Percentiles rank a stretch among this genome's conserved stretches.
Conservation (phyloP, 2,329 filamentous ascomycete genomes). For the Teratosphaeria nubilosa region DNA sequence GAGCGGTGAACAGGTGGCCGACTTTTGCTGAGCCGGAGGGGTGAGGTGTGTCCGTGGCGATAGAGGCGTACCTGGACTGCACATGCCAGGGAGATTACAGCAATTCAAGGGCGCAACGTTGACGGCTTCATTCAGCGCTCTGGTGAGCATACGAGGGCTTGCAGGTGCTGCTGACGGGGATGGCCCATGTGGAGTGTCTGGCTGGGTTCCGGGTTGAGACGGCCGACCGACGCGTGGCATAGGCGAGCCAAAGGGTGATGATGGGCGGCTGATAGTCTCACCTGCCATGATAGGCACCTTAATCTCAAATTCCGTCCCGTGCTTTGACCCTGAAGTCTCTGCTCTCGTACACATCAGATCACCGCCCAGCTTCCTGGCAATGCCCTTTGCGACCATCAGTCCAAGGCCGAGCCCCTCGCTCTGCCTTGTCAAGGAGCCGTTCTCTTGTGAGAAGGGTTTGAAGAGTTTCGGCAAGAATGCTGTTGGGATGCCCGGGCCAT, state of each 20-base stretch:
- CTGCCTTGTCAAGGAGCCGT: slow-evolving; percentile 55
- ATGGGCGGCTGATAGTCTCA: slow-evolving; percentile 40
- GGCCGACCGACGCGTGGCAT: slow-evolving; percentile 23
- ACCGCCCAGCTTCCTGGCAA: slow-evolving; percentile 58
- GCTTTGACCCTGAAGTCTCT: slow-evolving; percentile 48
- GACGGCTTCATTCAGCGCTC: slow-evolving; percentile 16
- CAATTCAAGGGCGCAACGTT: slow-evolving; percentile 2
- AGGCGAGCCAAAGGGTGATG: slow-evolving; percentile 40
- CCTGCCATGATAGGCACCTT: slow-evolving; percentile 50
- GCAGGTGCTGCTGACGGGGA: slow-evolving; percentile 6
- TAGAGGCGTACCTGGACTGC: slow-evolving; percentile 5
- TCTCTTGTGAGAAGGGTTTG: slow-evolving; percentile 59
- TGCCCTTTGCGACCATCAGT: slow-evolving; percentile 60
- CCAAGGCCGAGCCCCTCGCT: slow-evolving; percentile 61
- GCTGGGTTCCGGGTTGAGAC: slow-evolving; percentile 1
- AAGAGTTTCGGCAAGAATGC: slow-evolving; percentile 58
- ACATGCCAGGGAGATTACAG: neutral
- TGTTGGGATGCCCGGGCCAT: slow-evolving; percentile 57
- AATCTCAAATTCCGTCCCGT: slow-evolving; percentile 60
- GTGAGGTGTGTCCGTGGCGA: slow-evolving; percentile 8
- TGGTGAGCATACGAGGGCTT: slow-evolving; percentile 16
- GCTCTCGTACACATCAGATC: slow-evolving; percentile 56
- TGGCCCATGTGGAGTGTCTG: slow-evolving; percentile 1
- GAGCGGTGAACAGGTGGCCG: slow-evolving; percentile 8
- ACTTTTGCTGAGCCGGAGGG: slow-evolving; percentile 1